Percentiles rank a stretch among this genome's conserved stretches.
phyloP scores from a whole-genome alignment of 192 early-diverging fungal species.

The Coemansia interrupta region DNA sequence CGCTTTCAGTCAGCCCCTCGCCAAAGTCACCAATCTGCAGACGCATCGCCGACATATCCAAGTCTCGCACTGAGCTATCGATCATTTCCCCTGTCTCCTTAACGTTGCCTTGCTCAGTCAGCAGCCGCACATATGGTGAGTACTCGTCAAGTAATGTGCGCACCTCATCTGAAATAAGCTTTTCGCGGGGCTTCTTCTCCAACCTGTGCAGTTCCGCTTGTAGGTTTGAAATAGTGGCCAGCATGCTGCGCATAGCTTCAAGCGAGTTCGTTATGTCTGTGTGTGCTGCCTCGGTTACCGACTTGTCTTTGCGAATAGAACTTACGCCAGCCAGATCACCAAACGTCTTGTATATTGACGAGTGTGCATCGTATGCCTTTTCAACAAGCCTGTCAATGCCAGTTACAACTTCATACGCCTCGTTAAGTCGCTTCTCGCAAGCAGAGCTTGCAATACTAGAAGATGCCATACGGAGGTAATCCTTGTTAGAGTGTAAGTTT shows the following conservation, averaged over 20 bases:
- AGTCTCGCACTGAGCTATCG: constrained; percentile 31
- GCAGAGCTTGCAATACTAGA: background rate
- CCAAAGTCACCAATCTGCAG: constrained; percentile 45
- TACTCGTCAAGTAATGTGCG: constrained; percentile 28
- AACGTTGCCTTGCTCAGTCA: constrained; percentile 37
- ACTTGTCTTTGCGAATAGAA: constrained; percentile 51
- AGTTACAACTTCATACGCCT: constrained; percentile 29
- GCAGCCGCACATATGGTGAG: constrained; percentile 35
- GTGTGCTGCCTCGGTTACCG: constrained; percentile 39
- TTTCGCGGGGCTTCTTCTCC: constrained; percentile 46
- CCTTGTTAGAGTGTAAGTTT: too few relatives aligned
- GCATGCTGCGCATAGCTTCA: constrained; percentile 39
- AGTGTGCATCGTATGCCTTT: constrained; percentile 48
- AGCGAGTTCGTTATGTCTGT: constrained; percentile 42
- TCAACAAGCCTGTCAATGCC: constrained; percentile 38
- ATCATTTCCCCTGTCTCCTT: constrained; percentile 24
- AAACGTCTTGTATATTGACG: constrained; percentile 44
- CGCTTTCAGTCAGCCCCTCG: constrained; percentile 24
- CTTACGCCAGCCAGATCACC: constrained; percentile 45
- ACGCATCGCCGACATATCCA: constrained; percentile 46
- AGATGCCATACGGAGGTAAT: background rate
- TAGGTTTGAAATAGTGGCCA: constrained; percentile 27
- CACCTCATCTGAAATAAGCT: constrained; percentile 41
- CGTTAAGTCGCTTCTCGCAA: constrained; percentile 26
- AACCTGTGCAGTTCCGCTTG: constrained; percentile 30